Evolutionary conservation across 2,329 filamentous ascomycete species (phyloP), one percentile per base, ranked within the genome.

Genomic region (Penicillium sp.): DNA sequence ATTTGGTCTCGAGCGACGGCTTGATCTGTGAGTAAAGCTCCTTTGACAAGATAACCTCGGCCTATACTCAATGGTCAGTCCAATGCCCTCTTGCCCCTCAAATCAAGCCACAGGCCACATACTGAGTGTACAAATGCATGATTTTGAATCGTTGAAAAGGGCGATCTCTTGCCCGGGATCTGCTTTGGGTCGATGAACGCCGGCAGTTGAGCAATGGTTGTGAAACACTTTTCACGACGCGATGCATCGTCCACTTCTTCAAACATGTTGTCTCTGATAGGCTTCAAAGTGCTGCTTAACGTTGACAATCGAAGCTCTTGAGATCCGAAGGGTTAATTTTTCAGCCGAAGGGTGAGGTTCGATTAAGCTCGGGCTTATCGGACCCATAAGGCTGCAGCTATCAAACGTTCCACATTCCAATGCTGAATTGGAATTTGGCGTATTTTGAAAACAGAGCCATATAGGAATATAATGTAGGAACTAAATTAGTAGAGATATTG

Each of bases 101-200:
- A 33, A 14, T 4, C 19, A 19, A 16, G 26, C 16, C 28, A 26
- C 5, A 7, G 11, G 11, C 31, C 40, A 57, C 68, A 52, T 70
- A 87, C 88, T 65, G 85, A 88, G 68, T 93, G 87, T 25, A 87
- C 78, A 68, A 89, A 91, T 36, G 81, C 80, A 49, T 89, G 85
- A 1, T 79, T 75, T 25, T 83, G 72, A 59, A 96, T 82, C 0
- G 84, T 80, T 0, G 84, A 81, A 80, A 93, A 96, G 3, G 91
- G 92, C 64, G 89, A 86, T 66, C 85, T 87, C 68, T 88, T 92
- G 6, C 77, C 79, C 2, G 91, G 88, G 30, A 84, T 81, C 66
- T 91, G 88, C 55, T 83, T 81, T 6, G 85, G 80, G 70, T 96
- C 85, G 42, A 93, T 78, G 74, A 90, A 88, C 30, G 80, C 77